Conservation (phyloP, 2,329 filamentous ascomycete species). For the Scedosporium dehoogii region DNA sequence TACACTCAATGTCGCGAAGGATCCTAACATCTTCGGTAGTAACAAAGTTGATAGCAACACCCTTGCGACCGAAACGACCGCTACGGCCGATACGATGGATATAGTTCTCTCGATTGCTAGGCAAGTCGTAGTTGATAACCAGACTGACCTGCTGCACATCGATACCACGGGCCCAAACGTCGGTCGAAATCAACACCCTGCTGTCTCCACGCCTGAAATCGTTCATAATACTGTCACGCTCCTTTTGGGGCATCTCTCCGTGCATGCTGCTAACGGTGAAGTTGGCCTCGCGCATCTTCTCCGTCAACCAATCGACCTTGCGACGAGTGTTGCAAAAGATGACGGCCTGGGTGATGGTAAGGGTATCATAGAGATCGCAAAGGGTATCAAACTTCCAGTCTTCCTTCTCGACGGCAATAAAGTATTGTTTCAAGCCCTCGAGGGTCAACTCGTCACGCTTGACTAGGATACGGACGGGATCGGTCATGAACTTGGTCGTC, state of each 20-base stretch:
- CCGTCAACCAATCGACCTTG: conserved; percentile 98
- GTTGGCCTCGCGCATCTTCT: conserved; percentile 98
- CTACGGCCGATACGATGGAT: conserved; percentile 97
- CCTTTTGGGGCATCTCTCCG: conserved; percentile 97
- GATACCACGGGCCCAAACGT: conserved; percentile 96
- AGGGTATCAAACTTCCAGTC: conserved; percentile 99
- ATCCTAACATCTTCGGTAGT: conserved; percentile 97
- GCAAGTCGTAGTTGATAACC: conserved; percentile 98
- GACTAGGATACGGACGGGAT: conserved; percentile 90
- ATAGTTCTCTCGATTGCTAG: conserved; percentile 98
- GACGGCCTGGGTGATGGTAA: conserved; percentile 97
- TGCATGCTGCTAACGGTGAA: conserved; percentile 99
- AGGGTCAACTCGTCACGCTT: conserved; percentile 98
- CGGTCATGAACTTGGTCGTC: conserved; percentile 99
- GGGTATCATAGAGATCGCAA: conserved; percentile 95
- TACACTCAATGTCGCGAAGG: conserved; percentile 89
- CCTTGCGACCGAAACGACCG: conserved; percentile 92
- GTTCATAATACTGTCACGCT: conserved; percentile 98
- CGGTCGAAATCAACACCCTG: conserved; percentile 90
- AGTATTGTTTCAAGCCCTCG: conserved; percentile 97
- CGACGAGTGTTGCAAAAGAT: conserved; percentile 99
- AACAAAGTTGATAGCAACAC: conserved; percentile 99
- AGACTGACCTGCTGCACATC: conserved; percentile 97
- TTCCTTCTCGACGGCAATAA: conserved; percentile 98
- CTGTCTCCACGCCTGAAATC: conserved; percentile 97